These are phyloP conservation scores for Penstemon eatonii DNA, from an alignment of 257 asterid species.

Conservation along the genomic window DNA sequence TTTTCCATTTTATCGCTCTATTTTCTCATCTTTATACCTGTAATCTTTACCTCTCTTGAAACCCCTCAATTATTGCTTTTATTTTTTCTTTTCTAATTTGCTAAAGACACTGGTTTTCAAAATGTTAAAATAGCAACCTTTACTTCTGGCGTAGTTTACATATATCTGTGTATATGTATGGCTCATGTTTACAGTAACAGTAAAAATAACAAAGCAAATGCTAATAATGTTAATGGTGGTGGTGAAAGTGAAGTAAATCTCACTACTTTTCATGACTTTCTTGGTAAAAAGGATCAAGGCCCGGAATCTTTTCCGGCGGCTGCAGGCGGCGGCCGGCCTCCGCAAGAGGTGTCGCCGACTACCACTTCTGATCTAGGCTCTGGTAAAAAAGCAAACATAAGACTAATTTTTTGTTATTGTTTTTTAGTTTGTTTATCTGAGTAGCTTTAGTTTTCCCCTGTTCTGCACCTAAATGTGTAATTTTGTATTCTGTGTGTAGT, in stretches of 20 bases:
- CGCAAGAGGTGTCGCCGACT: no score
- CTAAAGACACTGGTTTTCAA: conserved; percentile 34
- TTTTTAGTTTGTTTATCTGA: neutral
- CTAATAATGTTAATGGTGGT: conserved; percentile 29
- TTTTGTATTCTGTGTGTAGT: neutral
- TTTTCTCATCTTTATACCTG: conserved; percentile 38
- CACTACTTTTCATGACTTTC: conserved; percentile 84
- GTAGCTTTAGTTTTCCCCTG: neutral
- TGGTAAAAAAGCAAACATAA: conserved; percentile 44
- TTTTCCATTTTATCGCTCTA: conserved; percentile 56
- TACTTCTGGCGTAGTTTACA: conserved; percentile 26
- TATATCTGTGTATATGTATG: conserved; percentile 37
- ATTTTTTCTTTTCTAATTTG: neutral
- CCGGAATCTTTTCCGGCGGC: conserved; percentile 53
- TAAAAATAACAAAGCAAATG: conserved; percentile 32
- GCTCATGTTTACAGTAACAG: conserved; percentile 64
- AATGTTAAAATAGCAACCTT: conserved; percentile 1
- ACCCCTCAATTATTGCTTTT: conserved; percentile 24
- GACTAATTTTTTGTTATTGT: neutral
- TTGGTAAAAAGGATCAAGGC: conserved; percentile 51
- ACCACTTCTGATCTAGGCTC: conserved; percentile 76
- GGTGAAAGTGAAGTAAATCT: conserved; percentile 56
- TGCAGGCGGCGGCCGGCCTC: no score
- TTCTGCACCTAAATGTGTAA: neutral
- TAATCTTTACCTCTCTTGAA: conserved; percentile 42